phyloP scores from a whole-genome alignment of 2,329 filamentous ascomycete species.

The Teratosphaeriaceae sp. region DNA sequence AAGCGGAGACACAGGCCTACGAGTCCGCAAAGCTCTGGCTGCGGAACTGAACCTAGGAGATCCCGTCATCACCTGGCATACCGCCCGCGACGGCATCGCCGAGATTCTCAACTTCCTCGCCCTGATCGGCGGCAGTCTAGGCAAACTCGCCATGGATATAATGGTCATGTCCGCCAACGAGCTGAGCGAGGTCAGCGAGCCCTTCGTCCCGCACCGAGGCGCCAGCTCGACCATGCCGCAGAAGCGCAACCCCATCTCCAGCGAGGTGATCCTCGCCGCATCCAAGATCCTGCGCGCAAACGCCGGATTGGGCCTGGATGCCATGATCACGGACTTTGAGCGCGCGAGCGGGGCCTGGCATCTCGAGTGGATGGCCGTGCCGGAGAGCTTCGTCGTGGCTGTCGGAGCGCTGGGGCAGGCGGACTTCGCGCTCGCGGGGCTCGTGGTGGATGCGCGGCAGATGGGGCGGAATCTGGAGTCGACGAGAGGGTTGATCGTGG shows the following conservation, averaged over 20 bases:
- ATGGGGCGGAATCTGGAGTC: slow-evolving; percentile 27
- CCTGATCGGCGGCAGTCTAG: slow-evolving; percentile 21
- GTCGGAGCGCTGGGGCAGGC: slow-evolving; percentile 22
- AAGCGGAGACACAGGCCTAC: slow-evolving; percentile 9
- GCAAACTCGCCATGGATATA: slow-evolving; percentile 25
- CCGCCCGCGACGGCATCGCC: slow-evolving; percentile 25
- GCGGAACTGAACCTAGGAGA: slow-evolving; percentile 18
- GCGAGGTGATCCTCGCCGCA: slow-evolving; percentile 23
- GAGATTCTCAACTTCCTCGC: slow-evolving; percentile 24
- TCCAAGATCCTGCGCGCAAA: slow-evolving; percentile 23
- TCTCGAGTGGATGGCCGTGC: slow-evolving; percentile 27
- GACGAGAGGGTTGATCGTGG: slow-evolving; percentile 29
- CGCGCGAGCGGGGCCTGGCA: slow-evolving; percentile 27
- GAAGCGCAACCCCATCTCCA: slow-evolving; percentile 28
- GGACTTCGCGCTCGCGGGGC: slow-evolving; percentile 18
- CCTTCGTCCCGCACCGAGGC: slow-evolving; percentile 48
- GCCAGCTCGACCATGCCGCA: slow-evolving; percentile 53
- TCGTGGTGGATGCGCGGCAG: slow-evolving; percentile 22
- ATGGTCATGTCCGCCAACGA: slow-evolving; percentile 28
- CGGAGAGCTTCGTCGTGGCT: slow-evolving; percentile 23
- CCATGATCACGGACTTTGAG: slow-evolving; percentile 28
- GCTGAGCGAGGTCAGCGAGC: slow-evolving; percentile 24
- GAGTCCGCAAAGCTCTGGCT: slow-evolving; percentile 19
- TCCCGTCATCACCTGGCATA: slow-evolving; percentile 28
- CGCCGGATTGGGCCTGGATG: slow-evolving; percentile 20